Evolutionary conservation across 192 early-diverging fungal genomes (phyloP), one percentile per base, ranked within the genome.

Genomic region (Coemansia sp.): DNA sequence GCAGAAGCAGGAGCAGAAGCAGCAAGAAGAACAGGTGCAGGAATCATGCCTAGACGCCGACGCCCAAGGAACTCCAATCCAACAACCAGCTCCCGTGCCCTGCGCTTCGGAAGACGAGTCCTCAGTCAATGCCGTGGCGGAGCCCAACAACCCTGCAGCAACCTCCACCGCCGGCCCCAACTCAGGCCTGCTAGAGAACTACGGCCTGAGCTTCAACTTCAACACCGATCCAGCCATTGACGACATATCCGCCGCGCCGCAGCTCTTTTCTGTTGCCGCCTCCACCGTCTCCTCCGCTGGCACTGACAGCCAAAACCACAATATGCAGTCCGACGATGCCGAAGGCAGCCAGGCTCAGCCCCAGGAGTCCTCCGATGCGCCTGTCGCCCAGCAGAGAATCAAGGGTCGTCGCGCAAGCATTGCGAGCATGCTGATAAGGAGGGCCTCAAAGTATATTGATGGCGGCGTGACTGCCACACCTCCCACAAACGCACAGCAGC

Each of bases 201-300:
- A 69, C 25, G 64, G 67, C n/a, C 61, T 81, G 56, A 64, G 59
- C 17, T 76, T 81, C 57, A 61, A 73, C 57, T 81, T 81, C 54
- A 61, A 63, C 61, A 70, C 68, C 2, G 74, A 76, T 20, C 74
- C 79, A 1, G 74, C 46, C 20, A 69, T 76, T 16, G 67, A 70
- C 41, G 74, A 61, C 63, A 81, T 76, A 16, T 32, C 32, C 32
- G 32, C 67, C 37, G 50, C 70, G 16, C 59, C 72, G n/a, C 69
- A 69, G 63, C 72, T 80, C 13, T 80, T 71, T 25, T 40, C 63
- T 13, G 45, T 68, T 8, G 41, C 55, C 11, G 11, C 37, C 11
- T 14, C 57, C 13, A 38, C 49, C 4, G 54, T 44, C 14, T 22
- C 44, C 25, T n/a, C 61, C 7, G 10, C 43, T 11, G 57, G 16